A percentile compares a stretch with the other conserved stretches of the same genome.
phyloP scores from a whole-genome alignment of 129 eudicot species.

The Erigeron canadensis region DNA sequence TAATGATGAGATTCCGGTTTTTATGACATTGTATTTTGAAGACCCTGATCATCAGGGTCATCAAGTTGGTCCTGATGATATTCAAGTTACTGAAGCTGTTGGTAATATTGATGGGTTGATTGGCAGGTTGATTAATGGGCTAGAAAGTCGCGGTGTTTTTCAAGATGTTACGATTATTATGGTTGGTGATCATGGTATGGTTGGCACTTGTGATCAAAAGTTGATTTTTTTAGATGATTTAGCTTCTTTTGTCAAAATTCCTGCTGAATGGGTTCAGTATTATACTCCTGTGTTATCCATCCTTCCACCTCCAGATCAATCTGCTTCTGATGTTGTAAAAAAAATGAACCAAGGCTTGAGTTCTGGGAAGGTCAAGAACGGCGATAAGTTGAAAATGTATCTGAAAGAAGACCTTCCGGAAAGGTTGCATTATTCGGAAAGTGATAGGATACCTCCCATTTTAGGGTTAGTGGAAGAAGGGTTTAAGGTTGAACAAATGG shows the following conservation, averaged over 20 bases:
- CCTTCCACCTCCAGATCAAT: slow-evolving; percentile 45
- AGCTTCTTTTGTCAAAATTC: slow-evolving; percentile 55
- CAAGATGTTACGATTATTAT: slow-evolving; percentile 64
- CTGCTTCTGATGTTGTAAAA: slow-evolving; percentile 44
- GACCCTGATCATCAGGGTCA: slow-evolving; percentile 91
- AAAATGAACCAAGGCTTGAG: slow-evolving; percentile 70
- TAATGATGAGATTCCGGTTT: slow-evolving; percentile 49
- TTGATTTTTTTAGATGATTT: slow-evolving; percentile 61
- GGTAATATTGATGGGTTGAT: slow-evolving; percentile 48
- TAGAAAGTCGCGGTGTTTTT: slow-evolving; percentile 62
- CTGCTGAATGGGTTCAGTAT: slow-evolving; percentile 57
- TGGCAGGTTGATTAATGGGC: slow-evolving; percentile 62
- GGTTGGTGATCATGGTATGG: slow-evolving; percentile 92
- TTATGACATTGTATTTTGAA: slow-evolving; percentile 74
- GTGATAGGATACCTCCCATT: slow-evolving; percentile 68
- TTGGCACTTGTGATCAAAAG: slow-evolving; percentile 75
- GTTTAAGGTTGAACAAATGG: slow-evolving; percentile 55
- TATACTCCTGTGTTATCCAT: slow-evolving; percentile 60
- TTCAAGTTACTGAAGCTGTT: slow-evolving; percentile 49
- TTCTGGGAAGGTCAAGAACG: slow-evolving; percentile 56
- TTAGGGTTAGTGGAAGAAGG: slow-evolving; percentile 66
- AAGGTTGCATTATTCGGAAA: slow-evolving; percentile 63
- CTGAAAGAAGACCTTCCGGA: slow-evolving; percentile 65
- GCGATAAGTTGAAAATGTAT: slow-evolving; percentile 55
- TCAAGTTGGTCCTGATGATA: slow-evolving; percentile 73